phyloP scores from a whole-genome alignment of 352 stramenopile species.

The Saprolegnia diclina region DNA sequence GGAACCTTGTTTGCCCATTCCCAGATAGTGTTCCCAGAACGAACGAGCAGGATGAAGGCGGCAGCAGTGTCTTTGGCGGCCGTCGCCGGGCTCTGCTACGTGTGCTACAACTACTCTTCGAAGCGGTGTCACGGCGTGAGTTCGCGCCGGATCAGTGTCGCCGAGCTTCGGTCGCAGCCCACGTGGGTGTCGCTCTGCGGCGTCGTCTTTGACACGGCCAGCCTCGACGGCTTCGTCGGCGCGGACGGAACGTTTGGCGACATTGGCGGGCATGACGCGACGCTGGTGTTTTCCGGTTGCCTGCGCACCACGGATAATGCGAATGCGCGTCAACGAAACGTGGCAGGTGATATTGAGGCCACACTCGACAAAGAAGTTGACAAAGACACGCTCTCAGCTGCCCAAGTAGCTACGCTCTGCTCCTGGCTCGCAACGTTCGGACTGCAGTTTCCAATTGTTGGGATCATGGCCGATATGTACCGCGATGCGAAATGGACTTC shows the following conservation, averaged over 20 bases:
- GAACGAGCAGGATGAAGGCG: too few relatives aligned
- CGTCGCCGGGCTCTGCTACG: too few relatives aligned
- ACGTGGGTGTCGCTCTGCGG: constrained; percentile 20
- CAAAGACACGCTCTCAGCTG: neutral
- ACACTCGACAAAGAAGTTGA: constrained; percentile 14
- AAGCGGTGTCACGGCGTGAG: neutral
- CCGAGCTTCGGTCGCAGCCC: constrained; percentile 1
- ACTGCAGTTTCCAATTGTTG: constrained; percentile 13
- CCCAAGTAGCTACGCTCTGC: neutral
- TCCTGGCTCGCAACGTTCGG: constrained; percentile 4
- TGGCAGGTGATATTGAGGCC: neutral
- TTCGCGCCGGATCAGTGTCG: neutral
- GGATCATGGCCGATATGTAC: constrained; percentile 16
- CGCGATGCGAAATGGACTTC: neutral
- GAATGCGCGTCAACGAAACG: neutral
- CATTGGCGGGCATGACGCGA: constrained; percentile 21
- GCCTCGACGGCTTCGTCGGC: constrained; percentile 3
- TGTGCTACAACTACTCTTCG: too few relatives aligned
- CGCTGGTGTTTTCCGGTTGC: constrained; percentile 6
- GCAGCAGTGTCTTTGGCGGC: too few relatives aligned
- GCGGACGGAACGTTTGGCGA: neutral
- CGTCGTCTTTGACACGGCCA: constrained; percentile 12
- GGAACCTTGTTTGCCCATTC: too few relatives aligned
- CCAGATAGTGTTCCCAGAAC: too few relatives aligned
- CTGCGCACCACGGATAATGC: neutral